Percentiles rank a stretch among this genome's conserved stretches.
These are phyloP conservation scores for Coemansia sp. DNA, from an alignment of 192 early-diverging fungal genomes.

Conservation along the genomic window DNA sequence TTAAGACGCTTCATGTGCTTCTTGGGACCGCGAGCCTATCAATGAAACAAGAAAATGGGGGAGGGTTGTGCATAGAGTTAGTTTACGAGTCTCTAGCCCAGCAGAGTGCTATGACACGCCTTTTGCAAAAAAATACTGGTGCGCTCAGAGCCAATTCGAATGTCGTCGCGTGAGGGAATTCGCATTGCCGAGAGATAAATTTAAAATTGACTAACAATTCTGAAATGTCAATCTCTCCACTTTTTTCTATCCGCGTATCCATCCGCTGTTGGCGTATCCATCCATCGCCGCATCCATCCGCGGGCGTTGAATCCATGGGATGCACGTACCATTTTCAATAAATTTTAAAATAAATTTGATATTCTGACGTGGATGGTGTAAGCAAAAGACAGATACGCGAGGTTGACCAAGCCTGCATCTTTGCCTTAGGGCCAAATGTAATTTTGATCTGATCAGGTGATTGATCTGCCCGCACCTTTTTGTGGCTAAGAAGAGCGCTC, in stretches of 20 bases:
- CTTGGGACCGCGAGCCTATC: constrained; percentile 86
- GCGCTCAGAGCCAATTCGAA: neutral
- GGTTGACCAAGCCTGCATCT: neutral
- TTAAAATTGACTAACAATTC: neutral
- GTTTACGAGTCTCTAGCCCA: neutral
- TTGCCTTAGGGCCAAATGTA: neutral
- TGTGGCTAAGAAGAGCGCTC: neutral
- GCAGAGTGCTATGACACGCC: neutral
- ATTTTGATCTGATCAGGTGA: neutral
- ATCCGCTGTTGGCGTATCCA: neutral
- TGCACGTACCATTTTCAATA: neutral
- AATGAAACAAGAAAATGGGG: neutral
- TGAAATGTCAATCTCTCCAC: neutral
- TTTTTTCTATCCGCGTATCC: neutral
- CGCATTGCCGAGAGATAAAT: neutral
- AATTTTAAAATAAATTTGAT: constrained; percentile 3
- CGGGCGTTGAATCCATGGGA: constrained; percentile 3
- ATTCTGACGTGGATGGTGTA: constrained; percentile 1
- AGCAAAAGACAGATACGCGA: constrained; percentile 1
- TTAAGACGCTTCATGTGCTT: constrained; percentile 99
- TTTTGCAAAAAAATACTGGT: neutral
- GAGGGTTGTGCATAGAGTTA: neutral
- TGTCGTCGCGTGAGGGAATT: neutral
- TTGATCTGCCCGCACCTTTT: neutral
- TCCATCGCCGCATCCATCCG: constrained; percentile 1